phyloP scores from a whole-genome alignment of 1,284 basidiomycete species.

The Sporisorium exsertum region DNA sequence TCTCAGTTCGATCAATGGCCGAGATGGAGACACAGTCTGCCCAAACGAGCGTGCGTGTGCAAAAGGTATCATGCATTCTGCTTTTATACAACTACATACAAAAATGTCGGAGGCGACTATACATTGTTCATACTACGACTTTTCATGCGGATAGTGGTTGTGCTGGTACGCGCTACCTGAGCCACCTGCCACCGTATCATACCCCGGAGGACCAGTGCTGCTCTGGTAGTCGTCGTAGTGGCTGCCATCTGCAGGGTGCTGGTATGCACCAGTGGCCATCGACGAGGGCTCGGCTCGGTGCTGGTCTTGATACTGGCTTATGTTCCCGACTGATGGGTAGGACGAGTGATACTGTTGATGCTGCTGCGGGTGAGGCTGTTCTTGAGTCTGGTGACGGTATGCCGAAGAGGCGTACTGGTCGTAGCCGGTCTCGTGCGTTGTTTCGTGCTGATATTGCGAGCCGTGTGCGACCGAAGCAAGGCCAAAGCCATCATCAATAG shows the following conservation, averaged over 20 bases:
- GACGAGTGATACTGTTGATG: constrained; percentile 25
- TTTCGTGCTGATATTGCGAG: constrained; percentile 16
- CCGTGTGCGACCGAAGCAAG: constrained; percentile 37
- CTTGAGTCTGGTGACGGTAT: constrained; percentile 28
- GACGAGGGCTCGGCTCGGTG: constrained; percentile 7
- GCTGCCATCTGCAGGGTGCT: constrained; percentile 6
- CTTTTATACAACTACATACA: constrained; percentile 5
- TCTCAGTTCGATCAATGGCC: not conserved
- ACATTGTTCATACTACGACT: constrained; percentile 9
- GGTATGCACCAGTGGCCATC: constrained; percentile 4
- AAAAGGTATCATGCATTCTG: not conserved
- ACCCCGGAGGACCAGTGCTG: constrained; percentile 37
- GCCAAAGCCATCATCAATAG: constrained; percentile 57
- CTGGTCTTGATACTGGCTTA: constrained; percentile 11
- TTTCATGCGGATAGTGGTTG: constrained; percentile 37
- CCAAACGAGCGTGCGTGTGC: not conserved
- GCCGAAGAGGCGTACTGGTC: constrained; percentile 40
- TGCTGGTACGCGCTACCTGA: constrained; percentile 19
- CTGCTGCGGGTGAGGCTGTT: constrained; percentile 13
- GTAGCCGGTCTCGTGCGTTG: constrained; percentile 28
- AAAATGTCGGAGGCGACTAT: not conserved
- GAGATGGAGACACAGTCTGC: not conserved
- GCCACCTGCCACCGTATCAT: constrained; percentile 25
- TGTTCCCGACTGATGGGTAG: constrained; percentile 16
- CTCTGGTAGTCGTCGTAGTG: constrained; percentile 44